A percentile compares a stretch with the other conserved stretches of the same genome.
Conservation (phyloP, 2,329 filamentous ascomycete genomes). For the Parasarocladium wereldwijsianum region DNA sequence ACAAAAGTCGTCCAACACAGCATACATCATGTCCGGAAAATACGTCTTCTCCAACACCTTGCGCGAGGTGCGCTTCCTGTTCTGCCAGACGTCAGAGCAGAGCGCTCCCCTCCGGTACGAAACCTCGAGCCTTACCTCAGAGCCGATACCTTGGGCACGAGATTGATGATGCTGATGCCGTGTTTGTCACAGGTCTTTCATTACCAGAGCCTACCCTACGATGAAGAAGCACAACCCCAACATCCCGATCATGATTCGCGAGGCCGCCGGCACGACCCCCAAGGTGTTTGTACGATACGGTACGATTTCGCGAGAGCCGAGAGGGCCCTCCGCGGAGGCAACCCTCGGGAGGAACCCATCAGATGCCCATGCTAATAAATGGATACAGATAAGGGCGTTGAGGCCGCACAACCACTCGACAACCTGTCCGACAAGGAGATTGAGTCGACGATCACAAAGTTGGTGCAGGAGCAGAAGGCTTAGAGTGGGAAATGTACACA, state of each 20-base stretch:
- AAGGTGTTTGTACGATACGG: slow-evolving; percentile 88
- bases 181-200: slow-evolving; percentile 42
- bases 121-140: neutral
- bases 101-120: slow-evolving; percentile 77
- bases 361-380: too few relatives aligned
- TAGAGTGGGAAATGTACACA: neutral
- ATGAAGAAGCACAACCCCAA: slow-evolving; percentile 99
- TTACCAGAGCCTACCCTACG: slow-evolving; percentile 81
- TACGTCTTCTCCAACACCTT: slow-evolving; percentile 81
- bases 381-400: slow-evolving; percentile 35
- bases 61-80: slow-evolving; percentile 92
- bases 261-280: slow-evolving; percentile 72
- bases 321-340: too few relatives aligned
- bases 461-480: slow-evolving; percentile 27
- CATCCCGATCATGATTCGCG: slow-evolving; percentile 86
- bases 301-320: slow-evolving; percentile 26
- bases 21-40: slow-evolving; percentile 64
- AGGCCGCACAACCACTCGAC: slow-evolving; percentile 43
- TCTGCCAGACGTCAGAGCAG: slow-evolving; percentile 87
- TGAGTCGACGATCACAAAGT: slow-evolving; percentile 38
- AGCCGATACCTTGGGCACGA: neutral
- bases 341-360: too few relatives aligned
- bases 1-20: slow-evolving; percentile 5
- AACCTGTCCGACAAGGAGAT: slow-evolving; percentile 46
- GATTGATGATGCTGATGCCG: neutral